phyloP scores from a whole-genome alignment of 306 rosid genomes.

The Cucumis sativus region DNA sequence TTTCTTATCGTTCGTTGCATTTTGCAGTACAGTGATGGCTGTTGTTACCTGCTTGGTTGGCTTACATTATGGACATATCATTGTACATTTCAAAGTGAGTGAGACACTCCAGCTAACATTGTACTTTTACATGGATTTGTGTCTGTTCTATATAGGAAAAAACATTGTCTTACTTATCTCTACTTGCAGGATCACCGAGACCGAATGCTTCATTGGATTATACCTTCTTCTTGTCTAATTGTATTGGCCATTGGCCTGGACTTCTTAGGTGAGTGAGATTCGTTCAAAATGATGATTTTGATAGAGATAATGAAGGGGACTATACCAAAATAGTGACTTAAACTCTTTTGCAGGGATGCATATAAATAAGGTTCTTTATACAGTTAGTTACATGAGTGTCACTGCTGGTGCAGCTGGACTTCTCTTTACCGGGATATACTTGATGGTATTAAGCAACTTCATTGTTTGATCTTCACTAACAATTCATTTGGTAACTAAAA shows the following conservation, averaged over 20 bases:
- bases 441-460: conserved; percentile 36
- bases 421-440: conserved; percentile 61
- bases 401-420: conserved; percentile 81
- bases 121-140: not conserved
- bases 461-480: not conserved
- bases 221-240: conserved; percentile 51
- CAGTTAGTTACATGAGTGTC: conserved; percentile 74
- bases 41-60: conserved; percentile 89
- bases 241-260: conserved; percentile 50
- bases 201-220: conserved; percentile 65
- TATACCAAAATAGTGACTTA: not conserved
- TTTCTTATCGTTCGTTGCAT: conserved; percentile 3
- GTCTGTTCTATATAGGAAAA: not conserved
- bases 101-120: not conserved
- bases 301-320: not conserved
- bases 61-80: conserved; percentile 79
- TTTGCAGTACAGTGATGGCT: conserved; percentile 77
- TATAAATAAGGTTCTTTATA: conserved; percentile 79
- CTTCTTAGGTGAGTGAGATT: conserved; percentile 36
- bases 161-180: not conserved
- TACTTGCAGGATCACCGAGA: conserved; percentile 60
- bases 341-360: conserved; percentile 44
- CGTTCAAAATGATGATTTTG: not conserved
- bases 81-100: conserved; percentile 71
- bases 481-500: not conserved